phyloP scores from a whole-genome alignment of 495 filamentous ascomycete species.

The Polyplosphaeria fusca region DNA sequence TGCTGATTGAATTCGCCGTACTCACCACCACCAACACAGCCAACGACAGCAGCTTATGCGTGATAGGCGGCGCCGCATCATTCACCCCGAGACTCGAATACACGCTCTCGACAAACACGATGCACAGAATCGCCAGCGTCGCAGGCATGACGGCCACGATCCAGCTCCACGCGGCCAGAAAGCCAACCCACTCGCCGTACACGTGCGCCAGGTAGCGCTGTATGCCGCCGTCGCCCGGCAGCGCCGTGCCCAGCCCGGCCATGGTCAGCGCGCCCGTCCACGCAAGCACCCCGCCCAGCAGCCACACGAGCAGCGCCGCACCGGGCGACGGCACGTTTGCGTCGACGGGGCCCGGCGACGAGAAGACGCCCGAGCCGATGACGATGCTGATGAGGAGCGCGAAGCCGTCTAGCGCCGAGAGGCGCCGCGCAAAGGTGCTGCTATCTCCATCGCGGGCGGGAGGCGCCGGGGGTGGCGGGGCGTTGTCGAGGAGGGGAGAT shows the following conservation, averaged over 20 bases:
- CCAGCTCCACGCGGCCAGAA: conserved; percentile 57
- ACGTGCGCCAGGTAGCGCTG: conserved; percentile 56
- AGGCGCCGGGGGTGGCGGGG: too few species aligned
- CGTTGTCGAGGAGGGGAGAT: too few species aligned
- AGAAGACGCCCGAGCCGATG: conserved; percentile 56
- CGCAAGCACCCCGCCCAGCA: conserved; percentile 52
- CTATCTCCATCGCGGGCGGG: too few species aligned
- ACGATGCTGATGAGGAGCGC: conserved; percentile 55
- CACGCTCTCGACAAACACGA: conserved; percentile 58
- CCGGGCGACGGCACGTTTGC: conserved; percentile 55
- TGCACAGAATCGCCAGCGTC: conserved; percentile 55
- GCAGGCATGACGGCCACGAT: conserved; percentile 57
- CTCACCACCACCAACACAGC: conserved; percentile 47
- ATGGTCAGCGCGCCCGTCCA: conserved; percentile 56
- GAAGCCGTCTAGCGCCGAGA: conserved; percentile 52
- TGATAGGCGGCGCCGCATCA: conserved; percentile 7
- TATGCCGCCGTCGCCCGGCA: conserved; percentile 53
- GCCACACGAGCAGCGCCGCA: conserved; percentile 51
- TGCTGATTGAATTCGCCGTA: conserved; percentile 55
- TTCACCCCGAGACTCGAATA: conserved; percentile 16
- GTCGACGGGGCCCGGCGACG: conserved; percentile 56
- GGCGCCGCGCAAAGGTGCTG: conserved; percentile 43
- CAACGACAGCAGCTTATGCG: conserved; percentile 48
- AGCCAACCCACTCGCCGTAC: conserved; percentile 55
- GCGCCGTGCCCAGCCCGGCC: conserved; percentile 54